Base-by-base conservation (phyloP, 2,329 filamentous ascomycete species). In the Geosmithia putterillii region DNA sequence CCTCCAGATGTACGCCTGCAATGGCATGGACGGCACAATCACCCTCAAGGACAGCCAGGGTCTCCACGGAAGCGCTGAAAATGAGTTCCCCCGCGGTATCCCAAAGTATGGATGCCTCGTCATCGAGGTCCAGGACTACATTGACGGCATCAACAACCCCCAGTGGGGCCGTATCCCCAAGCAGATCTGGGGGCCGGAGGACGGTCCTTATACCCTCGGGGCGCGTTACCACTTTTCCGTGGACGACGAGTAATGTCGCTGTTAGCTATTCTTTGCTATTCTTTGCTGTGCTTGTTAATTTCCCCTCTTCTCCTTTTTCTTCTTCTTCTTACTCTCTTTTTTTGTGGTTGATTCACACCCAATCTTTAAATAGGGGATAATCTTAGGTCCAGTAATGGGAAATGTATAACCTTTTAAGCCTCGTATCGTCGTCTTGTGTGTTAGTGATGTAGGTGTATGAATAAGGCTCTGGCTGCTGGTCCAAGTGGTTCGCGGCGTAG, bases 61-160 rank as follows among this genome's bases (percentile, higher is more conserved):
- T 15, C 64, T 83, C 4, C 61, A 67, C 47, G 23, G n/a, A n/a
- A 69, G 74, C 47, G 62, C 73, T 47, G 49, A 73, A 47, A 48
- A 62, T 2, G 62, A 65, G 25, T 74, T 79, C 52, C 74, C 77
- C 3, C 69, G 80, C 34, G 74, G 74, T 7, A 81, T 87, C 21
- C 72, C 76, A 44, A 59, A 89, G 67, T 86, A 88, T 56, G 88
- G 86, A 25, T 95, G 90, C 61, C 57, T 95, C 21, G 90, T 95
- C 41, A 74, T 95, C 61, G 90, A 95, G 66, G 86, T 92, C 12
- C 78, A 95, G 70, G 88, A 92, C 60, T 95, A 80, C 76, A 94
- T 95, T 56, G 89, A 94, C 58, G 88, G 74, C 21, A 92, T 96
- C 65, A 95, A 95, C 65, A 76, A 94, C 53, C 89, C 89, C 0